Conservation (phyloP, 2,329 filamentous ascomycete species). For the Thielaviopsis populi region DNA sequence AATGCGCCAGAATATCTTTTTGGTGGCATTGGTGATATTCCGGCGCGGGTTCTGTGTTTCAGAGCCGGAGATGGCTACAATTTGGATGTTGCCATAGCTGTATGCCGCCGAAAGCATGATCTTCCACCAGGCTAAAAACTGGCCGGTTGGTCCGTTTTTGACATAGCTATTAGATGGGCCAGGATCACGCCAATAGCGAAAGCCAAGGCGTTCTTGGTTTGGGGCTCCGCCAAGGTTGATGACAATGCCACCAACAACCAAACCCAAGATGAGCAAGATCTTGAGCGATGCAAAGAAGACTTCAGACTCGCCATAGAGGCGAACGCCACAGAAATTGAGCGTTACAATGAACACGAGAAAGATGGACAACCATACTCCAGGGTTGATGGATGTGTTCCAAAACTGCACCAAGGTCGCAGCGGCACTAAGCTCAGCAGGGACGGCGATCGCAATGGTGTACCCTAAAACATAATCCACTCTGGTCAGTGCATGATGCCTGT, state of each 20-base stretch:
- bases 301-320: constrained; percentile 32
- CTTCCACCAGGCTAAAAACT: constrained; percentile 29
- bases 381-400: constrained; percentile 25
- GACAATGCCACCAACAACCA: constrained; percentile 27
- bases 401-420: constrained; percentile 27
- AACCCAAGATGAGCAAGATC: constrained; percentile 28
- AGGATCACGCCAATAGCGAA: constrained; percentile 30
- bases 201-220: constrained; percentile 26
- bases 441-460: constrained; percentile 29
- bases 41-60: constrained; percentile 21
- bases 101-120: constrained; percentile 28
- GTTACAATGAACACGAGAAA: constrained; percentile 25
- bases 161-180: constrained; percentile 29
- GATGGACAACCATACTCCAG: constrained; percentile 27
- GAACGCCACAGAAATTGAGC: constrained; percentile 27
- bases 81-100: constrained; percentile 23
- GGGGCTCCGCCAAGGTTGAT: constrained; percentile 29
- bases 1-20: constrained; percentile 22
- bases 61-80: constrained; percentile 18
- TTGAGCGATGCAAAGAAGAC: constrained; percentile 34
- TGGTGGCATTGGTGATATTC: constrained; percentile 20
- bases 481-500: neutral
- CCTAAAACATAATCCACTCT: constrained; percentile 19
- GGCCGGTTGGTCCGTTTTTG: constrained; percentile 23
- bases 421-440: constrained; percentile 28